phyloP scores from a whole-genome alignment of 2,329 filamentous ascomycete species.

The Herpotrichia juniperi region DNA sequence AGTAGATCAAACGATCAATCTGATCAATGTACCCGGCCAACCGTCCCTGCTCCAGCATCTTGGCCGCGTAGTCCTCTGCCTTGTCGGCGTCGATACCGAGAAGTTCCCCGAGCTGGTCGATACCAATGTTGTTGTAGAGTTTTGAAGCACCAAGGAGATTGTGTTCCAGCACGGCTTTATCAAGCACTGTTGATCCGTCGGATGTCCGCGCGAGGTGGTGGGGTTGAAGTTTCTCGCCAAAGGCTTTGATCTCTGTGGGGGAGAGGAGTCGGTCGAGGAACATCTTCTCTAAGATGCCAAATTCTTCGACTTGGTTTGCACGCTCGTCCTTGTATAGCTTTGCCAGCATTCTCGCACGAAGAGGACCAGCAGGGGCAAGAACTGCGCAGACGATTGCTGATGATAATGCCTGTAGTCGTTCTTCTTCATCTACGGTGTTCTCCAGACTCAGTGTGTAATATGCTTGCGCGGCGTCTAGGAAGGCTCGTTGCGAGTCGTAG shows the following conservation, averaged over 20 bases:
- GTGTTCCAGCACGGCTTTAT: slow-evolving; percentile 93
- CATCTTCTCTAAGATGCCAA: slow-evolving; percentile 94
- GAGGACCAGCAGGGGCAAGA: slow-evolving; percentile 86
- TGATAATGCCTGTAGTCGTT: slow-evolving; percentile 81
- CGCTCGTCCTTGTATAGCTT: slow-evolving; percentile 94
- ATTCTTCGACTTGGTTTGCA: slow-evolving; percentile 75
- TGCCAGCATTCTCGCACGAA: slow-evolving; percentile 78
- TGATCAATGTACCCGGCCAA: slow-evolving; percentile 91
- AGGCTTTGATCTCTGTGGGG: slow-evolving; percentile 82
- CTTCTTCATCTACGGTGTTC: slow-evolving; percentile 79
- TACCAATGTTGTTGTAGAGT: slow-evolving; percentile 58
- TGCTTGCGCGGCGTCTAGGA: slow-evolving; percentile 83
- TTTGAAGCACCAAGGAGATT: slow-evolving; percentile 85
- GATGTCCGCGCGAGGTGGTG: slow-evolving; percentile 91
- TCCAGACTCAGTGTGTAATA: slow-evolving; percentile 89
- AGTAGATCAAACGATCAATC: slow-evolving; percentile 86
- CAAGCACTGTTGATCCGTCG: slow-evolving; percentile 90
- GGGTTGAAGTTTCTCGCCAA: slow-evolving; percentile 77
- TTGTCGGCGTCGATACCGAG: slow-evolving; percentile 79
- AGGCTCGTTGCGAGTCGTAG: slow-evolving; percentile 86
- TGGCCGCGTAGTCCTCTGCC: slow-evolving; percentile 88
- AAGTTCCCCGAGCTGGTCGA: slow-evolving; percentile 74
- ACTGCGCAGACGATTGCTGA: slow-evolving; percentile 93
- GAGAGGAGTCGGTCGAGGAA: slow-evolving; percentile 86
- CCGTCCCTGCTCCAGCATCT: slow-evolving; percentile 95